phyloP scores from a whole-genome alignment of 2,329 filamentous ascomycete species.

The Huntiella decipiens region DNA sequence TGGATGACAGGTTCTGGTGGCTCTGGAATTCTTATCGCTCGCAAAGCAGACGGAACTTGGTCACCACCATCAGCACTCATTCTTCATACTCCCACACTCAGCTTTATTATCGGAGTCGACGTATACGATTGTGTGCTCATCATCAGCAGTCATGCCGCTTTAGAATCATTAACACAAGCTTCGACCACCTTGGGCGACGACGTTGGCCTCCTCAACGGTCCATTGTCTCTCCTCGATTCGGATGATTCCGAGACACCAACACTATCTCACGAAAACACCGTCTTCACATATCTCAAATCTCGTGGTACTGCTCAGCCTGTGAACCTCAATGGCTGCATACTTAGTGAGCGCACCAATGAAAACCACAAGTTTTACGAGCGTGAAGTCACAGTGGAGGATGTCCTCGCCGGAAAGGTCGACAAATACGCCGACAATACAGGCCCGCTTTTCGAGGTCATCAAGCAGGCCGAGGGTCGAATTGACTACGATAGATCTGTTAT shows the following conservation, averaged over 20 bases:
- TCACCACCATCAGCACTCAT: conserved; percentile 80
- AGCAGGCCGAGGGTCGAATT: conserved; percentile 65
- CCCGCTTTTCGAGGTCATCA: conserved; percentile 62
- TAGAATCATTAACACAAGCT: conserved; percentile 67
- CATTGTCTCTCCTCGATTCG: conserved; percentile 39
- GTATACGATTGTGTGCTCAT: conserved; percentile 92
- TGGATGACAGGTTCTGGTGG: conserved; percentile 86
- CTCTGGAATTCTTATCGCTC: conserved; percentile 68
- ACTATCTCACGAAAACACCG: conserved; percentile 28
- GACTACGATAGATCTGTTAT: conserved; percentile 54
- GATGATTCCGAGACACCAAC: conserved; percentile 32
- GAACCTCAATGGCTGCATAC: conserved; percentile 35
- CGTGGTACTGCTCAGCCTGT: conserved; percentile 35
- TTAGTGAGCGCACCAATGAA: conserved; percentile 37
- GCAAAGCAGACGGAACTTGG: conserved; percentile 74
- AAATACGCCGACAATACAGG: conserved; percentile 34
- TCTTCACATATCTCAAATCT: conserved; percentile 40
- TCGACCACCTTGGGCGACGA: conserved; percentile 68
- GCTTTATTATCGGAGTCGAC: conserved; percentile 79
- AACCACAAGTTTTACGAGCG: conserved; percentile 39
- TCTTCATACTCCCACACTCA: conserved; percentile 72
- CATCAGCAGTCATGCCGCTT: conserved; percentile 67
- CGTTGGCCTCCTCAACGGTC: conserved; percentile 57
- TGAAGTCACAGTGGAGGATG: conserved; percentile 33
- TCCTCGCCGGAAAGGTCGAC: conserved; percentile 36